These are phyloP conservation scores for Colletotrichum phormii DNA, from an alignment of 2,329 filamentous ascomycete genomes.

Conservation along the genomic window DNA sequence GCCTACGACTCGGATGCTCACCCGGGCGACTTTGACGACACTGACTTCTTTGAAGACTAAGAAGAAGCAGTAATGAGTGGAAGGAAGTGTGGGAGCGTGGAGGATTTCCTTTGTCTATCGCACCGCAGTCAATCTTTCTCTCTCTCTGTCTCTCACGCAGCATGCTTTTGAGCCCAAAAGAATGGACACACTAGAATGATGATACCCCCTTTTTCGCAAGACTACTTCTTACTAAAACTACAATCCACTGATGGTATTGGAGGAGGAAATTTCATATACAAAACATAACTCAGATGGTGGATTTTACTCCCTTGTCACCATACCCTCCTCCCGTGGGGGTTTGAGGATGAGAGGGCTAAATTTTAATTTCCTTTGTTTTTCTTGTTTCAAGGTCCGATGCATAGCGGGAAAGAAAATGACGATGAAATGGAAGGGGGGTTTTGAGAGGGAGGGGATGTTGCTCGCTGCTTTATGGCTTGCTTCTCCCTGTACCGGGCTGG, in stretches of 20 bases:
- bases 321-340: background rate
- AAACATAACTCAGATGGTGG: conserved; percentile 7
- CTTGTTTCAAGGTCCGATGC: conserved; percentile 6
- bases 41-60: conserved; percentile 68
- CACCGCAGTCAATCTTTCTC: conserved; percentile 28
- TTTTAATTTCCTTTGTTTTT: conserved; percentile 29
- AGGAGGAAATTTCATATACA: conserved; percentile 16
- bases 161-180: conserved; percentile 33
- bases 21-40: conserved; percentile 69
- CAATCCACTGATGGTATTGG: conserved; percentile 2
- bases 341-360: conserved; percentile 7
- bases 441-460: background rate
- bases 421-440: conserved; percentile 15
- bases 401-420: conserved; percentile 22
- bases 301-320: background rate
- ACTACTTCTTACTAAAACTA: conserved; percentile 14
- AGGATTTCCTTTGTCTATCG: conserved; percentile 35
- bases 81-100: conserved; percentile 14
- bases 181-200: conserved; percentile 45
- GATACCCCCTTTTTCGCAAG: conserved; percentile 51
- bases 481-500: conserved; percentile 1
- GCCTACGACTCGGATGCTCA: conserved; percentile 73
- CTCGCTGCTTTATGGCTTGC: conserved; percentile 4
- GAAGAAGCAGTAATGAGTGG: conserved; percentile 43
- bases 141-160: conserved; percentile 28